Percentiles rank a stretch among this genome's conserved stretches.
These are phyloP conservation scores for Collybiopsis luxurians DNA, from an alignment of 768 basidiomycete genomes.

Conservation along the genomic window DNA sequence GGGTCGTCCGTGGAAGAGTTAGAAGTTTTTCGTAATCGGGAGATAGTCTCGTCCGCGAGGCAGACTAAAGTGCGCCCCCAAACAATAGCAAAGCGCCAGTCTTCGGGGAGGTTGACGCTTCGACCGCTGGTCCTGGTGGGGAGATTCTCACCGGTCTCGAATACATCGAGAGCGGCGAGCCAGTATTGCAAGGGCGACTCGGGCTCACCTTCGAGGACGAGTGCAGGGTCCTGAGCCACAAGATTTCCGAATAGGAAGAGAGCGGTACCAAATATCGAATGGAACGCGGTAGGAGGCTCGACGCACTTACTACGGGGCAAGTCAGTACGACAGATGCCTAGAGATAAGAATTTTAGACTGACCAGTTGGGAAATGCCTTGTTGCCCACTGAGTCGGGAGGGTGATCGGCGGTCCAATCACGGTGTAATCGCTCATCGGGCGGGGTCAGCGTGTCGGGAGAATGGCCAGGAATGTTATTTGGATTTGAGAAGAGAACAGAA, in stretches of 20 bases:
- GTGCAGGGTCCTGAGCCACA: constrained; percentile 47
- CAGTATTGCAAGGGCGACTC: constrained; percentile 50
- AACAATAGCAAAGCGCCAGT: constrained; percentile 67
- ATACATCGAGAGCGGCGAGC: constrained; percentile 68
- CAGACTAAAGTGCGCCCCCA: constrained; percentile 67
- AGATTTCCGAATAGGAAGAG: constrained; percentile 64
- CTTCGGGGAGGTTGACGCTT: constrained; percentile 37
- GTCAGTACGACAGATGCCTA: not conserved
- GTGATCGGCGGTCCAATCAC: constrained; percentile 17
- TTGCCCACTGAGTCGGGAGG: constrained; percentile 12
- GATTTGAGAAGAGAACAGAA: constrained; percentile 41
- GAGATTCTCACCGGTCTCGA: constrained; percentile 65
- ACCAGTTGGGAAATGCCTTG: constrained; percentile 16
- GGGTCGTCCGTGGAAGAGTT: constrained; percentile 3
- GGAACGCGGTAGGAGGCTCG: constrained; percentile 64
- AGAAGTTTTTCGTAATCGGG: constrained; percentile 22
- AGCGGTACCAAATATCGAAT: constrained; percentile 60
- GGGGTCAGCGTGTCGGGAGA: constrained; percentile 14
- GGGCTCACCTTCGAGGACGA: constrained; percentile 57
- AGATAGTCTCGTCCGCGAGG: constrained; percentile 52
- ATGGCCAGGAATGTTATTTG: constrained; percentile 15
- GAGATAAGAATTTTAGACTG: not conserved
- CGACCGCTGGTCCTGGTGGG: constrained; percentile 41
- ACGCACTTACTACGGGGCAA: constrained; percentile 29
- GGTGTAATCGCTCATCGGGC: constrained; percentile 13